phyloP scores from a whole-genome alignment of 495 filamentous ascomycete genomes.

The Podospora pseudocomata region DNA sequence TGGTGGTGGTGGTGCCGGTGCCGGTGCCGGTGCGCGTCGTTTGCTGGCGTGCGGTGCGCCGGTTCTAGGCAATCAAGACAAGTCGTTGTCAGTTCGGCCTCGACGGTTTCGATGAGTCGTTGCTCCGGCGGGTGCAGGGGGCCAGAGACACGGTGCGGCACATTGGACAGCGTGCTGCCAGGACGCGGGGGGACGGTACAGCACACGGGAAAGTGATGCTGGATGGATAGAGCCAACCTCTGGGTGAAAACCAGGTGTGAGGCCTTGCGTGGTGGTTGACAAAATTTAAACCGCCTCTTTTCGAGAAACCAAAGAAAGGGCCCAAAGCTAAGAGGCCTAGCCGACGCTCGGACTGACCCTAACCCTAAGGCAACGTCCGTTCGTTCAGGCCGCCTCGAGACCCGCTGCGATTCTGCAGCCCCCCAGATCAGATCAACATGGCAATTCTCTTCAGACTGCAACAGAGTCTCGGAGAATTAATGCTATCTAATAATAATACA shows the following conservation, averaged over 20 bases:
- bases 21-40: not conserved
- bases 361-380: no score
- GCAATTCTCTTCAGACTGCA: not conserved
- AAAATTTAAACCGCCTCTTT: conserved; percentile 28
- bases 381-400: not conserved
- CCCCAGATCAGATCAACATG: not conserved
- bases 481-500: not conserved
- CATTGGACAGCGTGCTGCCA: conserved; percentile 10
- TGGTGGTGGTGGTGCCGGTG: not conserved
- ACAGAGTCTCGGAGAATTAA: not conserved
- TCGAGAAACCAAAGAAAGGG: not conserved
- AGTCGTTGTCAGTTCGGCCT: not conserved
- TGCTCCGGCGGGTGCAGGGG: not conserved
- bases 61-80: not conserved
- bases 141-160: conserved; percentile 8
- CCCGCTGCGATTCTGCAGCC: not conserved
- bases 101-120: not conserved
- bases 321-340: not conserved
- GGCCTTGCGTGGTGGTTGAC: conserved; percentile 13
- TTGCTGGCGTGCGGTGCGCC: not conserved
- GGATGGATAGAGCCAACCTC: not conserved
- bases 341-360: conserved; percentile 23
- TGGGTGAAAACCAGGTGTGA: conserved; percentile 10
- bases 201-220: not conserved
- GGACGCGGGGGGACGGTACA: not conserved